Conservation (phyloP, 116 monocot species). For the Trichopus zeylanicus region DNA sequence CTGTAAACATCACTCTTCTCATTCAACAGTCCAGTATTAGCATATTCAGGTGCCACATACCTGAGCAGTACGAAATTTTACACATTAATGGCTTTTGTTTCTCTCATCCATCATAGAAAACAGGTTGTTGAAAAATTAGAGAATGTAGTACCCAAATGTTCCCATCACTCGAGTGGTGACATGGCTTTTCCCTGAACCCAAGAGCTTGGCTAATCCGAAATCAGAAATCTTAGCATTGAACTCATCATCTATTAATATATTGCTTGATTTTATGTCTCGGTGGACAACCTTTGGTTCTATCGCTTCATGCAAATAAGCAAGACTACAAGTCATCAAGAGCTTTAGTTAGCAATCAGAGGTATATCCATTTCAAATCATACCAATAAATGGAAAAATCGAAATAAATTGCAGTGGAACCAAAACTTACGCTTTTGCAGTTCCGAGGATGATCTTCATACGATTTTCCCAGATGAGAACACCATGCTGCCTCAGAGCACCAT, state of each 20-base stretch:
- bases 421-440: constrained; percentile 81
- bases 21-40: constrained; percentile 77
- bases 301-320: constrained; percentile 79
- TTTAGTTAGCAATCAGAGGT: too few relatives aligned
- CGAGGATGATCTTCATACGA: constrained; percentile 65
- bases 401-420: neutral
- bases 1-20: constrained; percentile 94
- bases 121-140: constrained; percentile 9
- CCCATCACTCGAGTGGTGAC: constrained; percentile 22
- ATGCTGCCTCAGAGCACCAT: constrained; percentile 66
- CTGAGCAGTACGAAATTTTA: constrained; percentile 18
- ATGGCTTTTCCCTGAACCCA: constrained; percentile 18
- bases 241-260: constrained; percentile 43
- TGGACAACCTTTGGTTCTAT: constrained; percentile 90
- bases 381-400: neutral
- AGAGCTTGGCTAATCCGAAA: constrained; percentile 24
- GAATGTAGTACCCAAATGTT: constrained; percentile 25
- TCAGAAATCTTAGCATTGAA: constrained; percentile 33
- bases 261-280: constrained; percentile 82
- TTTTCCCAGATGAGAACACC: constrained; percentile 77
- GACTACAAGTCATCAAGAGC: too few relatives aligned
- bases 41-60: constrained; percentile 90
- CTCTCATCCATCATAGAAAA: too few relatives aligned
- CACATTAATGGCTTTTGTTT: neutral
- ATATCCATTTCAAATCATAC: neutral